Evolutionary conservation across 306 rosid genomes (phyloP), one percentile per base, ranked within the genome.

Genomic region (Quercus robur): DNA sequence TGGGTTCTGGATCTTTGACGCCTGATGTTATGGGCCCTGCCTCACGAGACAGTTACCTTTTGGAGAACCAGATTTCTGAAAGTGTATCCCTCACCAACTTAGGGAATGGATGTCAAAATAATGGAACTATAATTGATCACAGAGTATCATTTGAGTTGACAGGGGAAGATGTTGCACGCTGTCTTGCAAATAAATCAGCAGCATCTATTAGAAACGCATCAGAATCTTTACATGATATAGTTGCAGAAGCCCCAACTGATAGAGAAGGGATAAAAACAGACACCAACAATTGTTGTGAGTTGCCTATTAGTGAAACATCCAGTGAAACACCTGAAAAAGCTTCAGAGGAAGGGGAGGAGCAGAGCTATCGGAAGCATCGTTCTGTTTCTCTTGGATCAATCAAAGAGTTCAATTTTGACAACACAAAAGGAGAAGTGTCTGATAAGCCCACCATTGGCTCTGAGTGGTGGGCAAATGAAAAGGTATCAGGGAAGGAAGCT

Each of bases 141-240:
- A 85, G 99, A 84, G 98, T 95, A 33, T 95, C 99, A 25, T 94
- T 94, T 76, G 99, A 94, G 78, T 86, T 94, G 80, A 94, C 97
- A 5, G 97, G 97, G 15, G 99, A 93, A 86, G 99, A 91, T 81
- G 95, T 94, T 80, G 97, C 97, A 1, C 89, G 90, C 7, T 92
- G 97, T 77, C 98, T 94, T 70, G 97, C 97, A 46, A 94, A 81
- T 71, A 94, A 93, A 78, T 79, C 95, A 3, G 81, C 77, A 46
- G 51, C 64, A 75, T 81, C 89, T 63, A 77, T 59, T 75, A 82
- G 89, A 85, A 87, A 85, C 46, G 59, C 79, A 86, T 78, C 97
- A 44, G 79, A 88, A 62, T 86, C 90, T 72, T 85, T 93, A 2
- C 88, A 85, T 68, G 93, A 83, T 76, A 75, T 77, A 74, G 75